These are phyloP conservation scores for Cladorrhinum sp. DNA, from an alignment of 2,329 filamentous ascomycete species.

Conservation along the genomic window DNA sequence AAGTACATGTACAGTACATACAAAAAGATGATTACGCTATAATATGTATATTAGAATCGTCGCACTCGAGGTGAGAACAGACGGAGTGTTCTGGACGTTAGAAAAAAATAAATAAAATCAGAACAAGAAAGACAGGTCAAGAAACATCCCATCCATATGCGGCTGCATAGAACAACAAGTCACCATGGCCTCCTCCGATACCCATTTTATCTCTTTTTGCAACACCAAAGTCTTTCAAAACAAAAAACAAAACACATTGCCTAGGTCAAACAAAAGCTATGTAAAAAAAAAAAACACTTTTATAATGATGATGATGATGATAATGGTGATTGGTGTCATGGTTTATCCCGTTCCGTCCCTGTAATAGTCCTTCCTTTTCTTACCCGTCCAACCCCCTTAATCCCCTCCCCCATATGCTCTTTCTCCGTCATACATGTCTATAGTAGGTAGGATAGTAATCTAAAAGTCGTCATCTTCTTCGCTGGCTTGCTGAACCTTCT, in stretches of 20 bases:
- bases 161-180: background rate
- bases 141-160: too few species aligned
- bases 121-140: too few species aligned
- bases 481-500: constrained; percentile 41
- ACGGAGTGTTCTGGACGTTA: too few species aligned
- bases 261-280: background rate
- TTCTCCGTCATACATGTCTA: background rate
- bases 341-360: background rate
- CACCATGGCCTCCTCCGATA: background rate
- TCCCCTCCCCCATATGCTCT: background rate
- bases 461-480: constrained; percentile 60
- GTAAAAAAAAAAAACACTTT: background rate
- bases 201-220: background rate
- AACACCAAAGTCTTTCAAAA: constrained; percentile 5
- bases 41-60: too few species aligned
- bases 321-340: background rate
- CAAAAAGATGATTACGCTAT: too few species aligned
- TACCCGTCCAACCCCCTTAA: background rate
- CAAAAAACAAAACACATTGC: constrained; percentile 5
- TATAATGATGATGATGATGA: background rate
- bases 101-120: too few species aligned
- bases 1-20: too few species aligned
- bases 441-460: constrained; percentile 17
- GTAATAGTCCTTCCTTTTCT: background rate
- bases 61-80: too few species aligned